Evolutionary conservation across 176 grass and related monocot genomes (phyloP).

Genomic region (Miscanthus lutarioriparius): DNA sequence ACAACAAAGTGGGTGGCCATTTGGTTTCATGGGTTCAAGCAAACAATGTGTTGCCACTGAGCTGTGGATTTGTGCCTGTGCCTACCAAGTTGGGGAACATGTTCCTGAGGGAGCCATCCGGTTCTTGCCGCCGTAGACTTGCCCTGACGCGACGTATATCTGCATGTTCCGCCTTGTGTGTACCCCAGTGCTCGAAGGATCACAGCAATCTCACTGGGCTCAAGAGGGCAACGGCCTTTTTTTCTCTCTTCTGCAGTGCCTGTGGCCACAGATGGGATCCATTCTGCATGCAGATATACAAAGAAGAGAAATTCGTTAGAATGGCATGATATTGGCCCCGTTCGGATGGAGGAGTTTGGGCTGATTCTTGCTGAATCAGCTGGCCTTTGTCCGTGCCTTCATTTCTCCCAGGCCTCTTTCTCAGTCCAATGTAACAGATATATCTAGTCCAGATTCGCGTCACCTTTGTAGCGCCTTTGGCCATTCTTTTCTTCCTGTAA

Average conservation of each 20-base stretch:
- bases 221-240: conserved; percentile 93
- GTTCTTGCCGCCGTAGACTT: conserved; percentile 94
- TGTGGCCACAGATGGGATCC: conserved; percentile 92
- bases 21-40: background rate
- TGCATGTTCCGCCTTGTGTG: conserved; percentile 77
- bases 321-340: background rate
- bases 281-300: conserved; percentile 57
- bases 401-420: background rate
- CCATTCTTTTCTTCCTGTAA: conserved; percentile 97
- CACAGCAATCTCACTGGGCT: conserved; percentile 84
- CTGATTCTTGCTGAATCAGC: too few species aligned
- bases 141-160: conserved; percentile 92
- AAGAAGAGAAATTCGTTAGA: background rate
- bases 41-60: background rate
- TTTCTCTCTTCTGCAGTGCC: conserved; percentile 89
- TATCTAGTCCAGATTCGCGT: background rate
- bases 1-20: too few species aligned
- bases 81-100: conserved; percentile 97
- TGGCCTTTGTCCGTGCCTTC: background rate
- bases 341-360: too few species aligned
- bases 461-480: conserved; percentile 91
- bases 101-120: conserved; percentile 87
- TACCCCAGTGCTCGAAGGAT: conserved; percentile 90
- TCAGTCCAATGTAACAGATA: background rate
- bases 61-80: background rate